Evolutionary conservation across 768 basidiomycete genomes (phyloP).

Genomic region (Russula griseocarnosa): DNA sequence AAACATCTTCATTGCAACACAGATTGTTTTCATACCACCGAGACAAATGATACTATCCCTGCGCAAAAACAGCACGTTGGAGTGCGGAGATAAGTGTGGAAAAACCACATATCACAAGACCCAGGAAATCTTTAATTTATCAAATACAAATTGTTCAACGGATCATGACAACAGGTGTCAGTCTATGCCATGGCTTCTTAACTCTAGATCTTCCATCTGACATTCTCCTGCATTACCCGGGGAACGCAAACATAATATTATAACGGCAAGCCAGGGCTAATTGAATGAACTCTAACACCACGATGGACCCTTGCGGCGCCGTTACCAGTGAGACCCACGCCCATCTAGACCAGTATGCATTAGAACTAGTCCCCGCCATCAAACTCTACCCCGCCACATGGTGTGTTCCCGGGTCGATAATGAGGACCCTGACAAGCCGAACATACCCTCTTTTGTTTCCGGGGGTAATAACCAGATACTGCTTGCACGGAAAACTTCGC

Average conservation of each 20-base stretch:
- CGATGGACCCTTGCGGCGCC: not conserved
- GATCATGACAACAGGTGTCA: not conserved
- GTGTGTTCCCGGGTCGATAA: not conserved
- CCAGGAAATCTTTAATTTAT: not conserved
- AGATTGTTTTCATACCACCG: not conserved
- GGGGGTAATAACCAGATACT: too few species aligned
- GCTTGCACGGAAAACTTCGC: too few species aligned
- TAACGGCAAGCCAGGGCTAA: not conserved
- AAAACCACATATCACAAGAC: not conserved
- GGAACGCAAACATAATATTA: not conserved
- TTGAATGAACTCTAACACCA: not conserved
- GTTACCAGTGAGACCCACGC: not conserved
- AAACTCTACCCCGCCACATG: constrained; percentile 1
- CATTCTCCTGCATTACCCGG: not conserved
- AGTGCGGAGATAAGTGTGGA: not conserved
- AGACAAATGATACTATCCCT: not conserved
- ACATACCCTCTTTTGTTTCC: not conserved
- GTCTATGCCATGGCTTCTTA: not conserved
- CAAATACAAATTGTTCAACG: not conserved
- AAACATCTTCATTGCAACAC: not conserved
- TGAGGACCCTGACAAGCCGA: too few species aligned
- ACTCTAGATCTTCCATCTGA: not conserved
- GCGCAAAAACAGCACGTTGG: not conserved
- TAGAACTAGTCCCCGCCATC: not conserved
- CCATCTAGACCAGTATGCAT: not conserved